phyloP scores from a whole-genome alignment of 306 rosid species.

The Cucumis hystrix region DNA sequence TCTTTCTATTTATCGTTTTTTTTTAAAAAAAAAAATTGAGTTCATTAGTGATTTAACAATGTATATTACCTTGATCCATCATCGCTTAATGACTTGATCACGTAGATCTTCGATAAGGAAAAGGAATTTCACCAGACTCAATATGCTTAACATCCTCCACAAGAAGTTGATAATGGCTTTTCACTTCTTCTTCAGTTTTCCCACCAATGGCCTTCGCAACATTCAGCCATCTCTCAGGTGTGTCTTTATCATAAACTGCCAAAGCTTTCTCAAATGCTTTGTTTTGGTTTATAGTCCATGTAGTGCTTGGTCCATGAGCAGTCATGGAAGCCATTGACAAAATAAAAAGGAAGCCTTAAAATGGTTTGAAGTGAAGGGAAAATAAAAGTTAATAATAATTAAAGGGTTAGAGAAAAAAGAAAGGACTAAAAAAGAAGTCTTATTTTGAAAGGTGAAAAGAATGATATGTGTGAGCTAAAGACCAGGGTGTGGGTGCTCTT shows the following conservation, averaged over 20 bases:
- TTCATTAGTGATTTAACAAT: not conserved
- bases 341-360: not conserved
- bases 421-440: not conserved
- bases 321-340: not conserved
- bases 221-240: conserved; percentile 29
- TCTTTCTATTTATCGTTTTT: not conserved
- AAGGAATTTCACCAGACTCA: not conserved
- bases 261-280: conserved; percentile 25
- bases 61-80: not conserved
- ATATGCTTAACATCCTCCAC: conserved; percentile 8
- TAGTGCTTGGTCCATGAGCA: not conserved
- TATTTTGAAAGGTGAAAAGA: not conserved
- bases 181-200: conserved; percentile 25
- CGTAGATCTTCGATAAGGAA: conserved; percentile 3
- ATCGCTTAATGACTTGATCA: not conserved
- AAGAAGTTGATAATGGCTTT: conserved; percentile 21
- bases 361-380: not conserved
- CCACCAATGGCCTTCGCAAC: conserved; percentile 24
- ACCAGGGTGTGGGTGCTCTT: not conserved
- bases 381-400: no score
- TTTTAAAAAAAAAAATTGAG: no score
- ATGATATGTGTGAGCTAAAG: not conserved
- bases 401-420: no score
- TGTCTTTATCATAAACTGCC: conserved; percentile 23
- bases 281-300: conserved; percentile 23